Base-by-base conservation (phyloP, 225 moss, liverwort and hornwort species). In the Rhytidiadelphus loreus region DNA sequence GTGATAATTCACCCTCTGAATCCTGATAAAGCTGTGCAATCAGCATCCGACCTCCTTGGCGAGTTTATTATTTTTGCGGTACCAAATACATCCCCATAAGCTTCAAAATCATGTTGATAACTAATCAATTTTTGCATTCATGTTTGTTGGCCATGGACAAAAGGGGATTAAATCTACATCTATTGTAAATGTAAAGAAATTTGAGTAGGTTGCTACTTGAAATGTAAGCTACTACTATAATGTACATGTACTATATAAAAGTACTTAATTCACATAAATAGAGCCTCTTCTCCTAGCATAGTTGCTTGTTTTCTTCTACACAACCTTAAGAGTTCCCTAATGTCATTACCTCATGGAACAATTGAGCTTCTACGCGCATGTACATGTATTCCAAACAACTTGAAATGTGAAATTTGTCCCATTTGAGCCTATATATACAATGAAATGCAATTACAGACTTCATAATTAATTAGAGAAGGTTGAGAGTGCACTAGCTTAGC, bases 21-120 rank as follows among this genome's bases (percentile, higher is more conserved):
- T 82, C 89, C 89, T 3, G 93, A 95, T 66, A 95, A 91, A 90
- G 93, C 92, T 0, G 89, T 93, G 60, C 92, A 95, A 89, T 90
- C 86, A 69, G 91, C 92, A 39, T 92, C 93, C 0, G 89, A 95
- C 63, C 83, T 93, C 74, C 89, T 95, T 55, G 92, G 93, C 28
- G 92, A 95, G 83, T 86, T 90, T 29, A 90, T 92, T 11, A 89
- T 93, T 83, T 95, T 93, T 79, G 62, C 50, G 68, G 94, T 88
- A 72, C 41, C 5, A 26, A 85, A 43, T 65, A 29, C 50, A 15
- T 56, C 37, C 9, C 19, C 8, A 58, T 11, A 37, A 48, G 50
- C 17, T 33, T 64, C 33, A 9, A 37, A 70, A 56, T 41, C 69
- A 55, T n/a, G 15, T 69, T 41, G 14, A 25, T 3, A 50, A 48